These are phyloP conservation scores for Microdochium bolleyi DNA, from an alignment of 2,329 filamentous ascomycete species.

Conservation along the genomic window DNA sequence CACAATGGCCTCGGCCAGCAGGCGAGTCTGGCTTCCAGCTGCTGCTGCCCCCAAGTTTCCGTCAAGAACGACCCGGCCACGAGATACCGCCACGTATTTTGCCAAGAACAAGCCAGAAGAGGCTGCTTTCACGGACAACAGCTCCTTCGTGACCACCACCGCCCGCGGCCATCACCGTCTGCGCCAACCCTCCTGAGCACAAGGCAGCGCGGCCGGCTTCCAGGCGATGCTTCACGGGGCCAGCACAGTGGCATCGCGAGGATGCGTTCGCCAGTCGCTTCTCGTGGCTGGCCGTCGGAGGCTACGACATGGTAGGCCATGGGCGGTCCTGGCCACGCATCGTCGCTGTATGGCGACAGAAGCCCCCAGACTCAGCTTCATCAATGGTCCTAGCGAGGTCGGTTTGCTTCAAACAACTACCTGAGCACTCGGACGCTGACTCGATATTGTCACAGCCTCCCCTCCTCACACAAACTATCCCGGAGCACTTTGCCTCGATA, in stretches of 20 bases:
- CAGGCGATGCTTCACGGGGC: background rate
- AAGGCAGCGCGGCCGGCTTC: too few species aligned
- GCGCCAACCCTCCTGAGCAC: too few species aligned
- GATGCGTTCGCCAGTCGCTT: background rate
- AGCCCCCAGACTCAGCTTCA: slow-evolving; percentile 20
- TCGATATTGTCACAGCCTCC: slow-evolving; percentile 42
- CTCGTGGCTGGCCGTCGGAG: background rate
- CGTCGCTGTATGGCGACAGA: background rate
- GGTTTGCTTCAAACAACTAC: slow-evolving; percentile 5
- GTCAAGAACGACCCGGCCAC: too few species aligned
- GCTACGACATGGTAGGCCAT: background rate
- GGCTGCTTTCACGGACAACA: too few species aligned
- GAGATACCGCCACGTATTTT: too few species aligned
- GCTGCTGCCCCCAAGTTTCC: too few species aligned
- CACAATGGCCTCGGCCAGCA: too few species aligned
- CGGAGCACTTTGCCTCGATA: slow-evolving; percentile 61
- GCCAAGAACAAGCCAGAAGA: too few species aligned
- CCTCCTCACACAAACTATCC: slow-evolving; percentile 60
- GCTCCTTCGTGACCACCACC: too few species aligned
- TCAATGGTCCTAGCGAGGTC: slow-evolving; percentile 23
- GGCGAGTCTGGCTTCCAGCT: too few species aligned
- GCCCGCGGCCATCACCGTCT: too few species aligned
- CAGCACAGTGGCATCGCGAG: background rate
- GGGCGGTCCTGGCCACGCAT: too few species aligned
- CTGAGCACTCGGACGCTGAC: background rate